Evolutionary conservation across 2,329 filamentous ascomycete species (phyloP).

Genomic region (Neoarthrinium moseri): DNA sequence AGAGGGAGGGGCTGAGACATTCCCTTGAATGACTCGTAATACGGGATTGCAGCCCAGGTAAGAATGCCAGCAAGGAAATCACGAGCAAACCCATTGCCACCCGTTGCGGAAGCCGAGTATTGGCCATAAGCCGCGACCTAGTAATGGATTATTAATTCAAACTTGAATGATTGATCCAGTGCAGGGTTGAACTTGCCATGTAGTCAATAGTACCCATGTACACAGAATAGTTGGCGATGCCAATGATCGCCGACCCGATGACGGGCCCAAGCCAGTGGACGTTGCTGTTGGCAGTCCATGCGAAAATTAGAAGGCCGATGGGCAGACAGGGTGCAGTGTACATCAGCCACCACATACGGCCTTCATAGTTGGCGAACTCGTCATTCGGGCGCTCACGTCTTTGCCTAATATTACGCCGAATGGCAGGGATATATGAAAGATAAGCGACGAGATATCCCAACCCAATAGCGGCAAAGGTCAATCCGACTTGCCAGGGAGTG

Average conservation of each 20-base stretch:
- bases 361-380: constrained; percentile 61
- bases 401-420: constrained; percentile 31
- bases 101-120: constrained; percentile 65
- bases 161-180: neutral
- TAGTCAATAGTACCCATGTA: constrained; percentile 69
- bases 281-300: constrained; percentile 54
- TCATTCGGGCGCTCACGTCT: constrained; percentile 39
- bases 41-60: constrained; percentile 59
- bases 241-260: constrained; percentile 58
- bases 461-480: constrained; percentile 44
- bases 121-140: constrained; percentile 60
- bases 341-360: constrained; percentile 58
- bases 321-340: constrained; percentile 58
- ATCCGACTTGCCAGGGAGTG: constrained; percentile 29
- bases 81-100: constrained; percentile 64
- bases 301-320: constrained; percentile 62
- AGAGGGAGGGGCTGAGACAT: constrained; percentile 39
- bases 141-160: neutral
- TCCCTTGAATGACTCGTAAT: constrained; percentile 44
- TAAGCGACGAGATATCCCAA: constrained; percentile 60
- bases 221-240: constrained; percentile 61
- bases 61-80: constrained; percentile 64
- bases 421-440: constrained; percentile 54
- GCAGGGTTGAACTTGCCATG: constrained; percentile 38
- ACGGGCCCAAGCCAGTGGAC: constrained; percentile 63